Conservation (phyloP, 2,329 filamentous ascomycete species). For the Botrytis fabae region DNA sequence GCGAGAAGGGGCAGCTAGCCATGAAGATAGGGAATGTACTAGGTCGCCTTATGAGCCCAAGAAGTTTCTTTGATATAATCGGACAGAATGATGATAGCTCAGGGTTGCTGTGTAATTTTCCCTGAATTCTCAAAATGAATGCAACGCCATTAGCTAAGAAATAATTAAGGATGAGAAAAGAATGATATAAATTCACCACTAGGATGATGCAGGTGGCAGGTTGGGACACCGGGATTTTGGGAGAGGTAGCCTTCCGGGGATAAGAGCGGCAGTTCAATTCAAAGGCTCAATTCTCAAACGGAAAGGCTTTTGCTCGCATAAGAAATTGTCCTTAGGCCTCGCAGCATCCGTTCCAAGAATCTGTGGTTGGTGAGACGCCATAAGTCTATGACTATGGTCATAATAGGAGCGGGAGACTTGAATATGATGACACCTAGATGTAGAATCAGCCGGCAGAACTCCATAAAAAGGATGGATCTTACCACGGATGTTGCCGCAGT, state of each 20-base stretch:
- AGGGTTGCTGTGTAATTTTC: not conserved
- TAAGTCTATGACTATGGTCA: not conserved
- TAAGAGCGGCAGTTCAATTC: not conserved
- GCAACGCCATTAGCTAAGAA: not conserved
- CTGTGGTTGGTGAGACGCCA: conserved; percentile 7
- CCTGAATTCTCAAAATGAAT: not conserved
- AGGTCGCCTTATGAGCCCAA: conserved; percentile 32
- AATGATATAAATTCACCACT: not conserved
- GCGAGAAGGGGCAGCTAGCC: not conserved
- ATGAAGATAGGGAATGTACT: conserved; percentile 24
- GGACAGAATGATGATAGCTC: conserved; percentile 24
- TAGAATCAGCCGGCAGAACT: not conserved
- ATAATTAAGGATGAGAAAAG: conserved; percentile 4
- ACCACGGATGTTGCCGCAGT: not conserved
- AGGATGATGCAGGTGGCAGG: conserved; percentile 2
- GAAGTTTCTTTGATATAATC: conserved; percentile 26
- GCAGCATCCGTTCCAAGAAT: not conserved
- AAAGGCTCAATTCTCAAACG: not conserved
- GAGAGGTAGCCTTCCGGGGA: not conserved
- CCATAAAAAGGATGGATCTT: not conserved
- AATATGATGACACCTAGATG: not conserved
- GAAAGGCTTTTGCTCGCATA: not conserved
- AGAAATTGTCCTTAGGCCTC: not conserved
- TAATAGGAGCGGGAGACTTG: not conserved
- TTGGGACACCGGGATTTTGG: not conserved